Evolutionary conservation across 2,329 filamentous ascomycete species (phyloP).

Genomic region (Myriosclerotinia curreyana): DNA sequence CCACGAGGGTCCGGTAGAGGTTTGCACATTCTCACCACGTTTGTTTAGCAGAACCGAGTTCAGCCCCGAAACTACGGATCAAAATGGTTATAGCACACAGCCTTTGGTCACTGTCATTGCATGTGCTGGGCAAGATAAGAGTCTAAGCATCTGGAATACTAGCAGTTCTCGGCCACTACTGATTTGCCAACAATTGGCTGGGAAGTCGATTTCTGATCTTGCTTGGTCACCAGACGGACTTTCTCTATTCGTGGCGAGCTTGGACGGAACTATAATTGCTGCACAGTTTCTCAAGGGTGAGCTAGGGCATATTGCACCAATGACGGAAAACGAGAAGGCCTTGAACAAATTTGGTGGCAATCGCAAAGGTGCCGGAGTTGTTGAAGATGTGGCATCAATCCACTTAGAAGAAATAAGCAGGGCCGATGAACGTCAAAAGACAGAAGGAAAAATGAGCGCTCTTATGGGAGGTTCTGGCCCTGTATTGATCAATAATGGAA

Average conservation of each 20-base stretch:
- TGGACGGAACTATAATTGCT: slow-evolving; percentile 84
- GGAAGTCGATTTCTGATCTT: slow-evolving; percentile 90
- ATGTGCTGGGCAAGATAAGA: slow-evolving; percentile 95
- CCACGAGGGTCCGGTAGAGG: slow-evolving; percentile 94
- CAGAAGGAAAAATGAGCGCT: slow-evolving; percentile 96
- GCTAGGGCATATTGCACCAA: slow-evolving; percentile 79
- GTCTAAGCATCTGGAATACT: slow-evolving; percentile 95
- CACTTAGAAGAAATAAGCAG: slow-evolving; percentile 89
- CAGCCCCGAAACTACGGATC: slow-evolving; percentile 48
- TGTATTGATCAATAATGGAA: slow-evolving; percentile 36
- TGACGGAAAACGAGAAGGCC: slow-evolving; percentile 88
- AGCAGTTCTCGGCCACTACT: slow-evolving; percentile 89
- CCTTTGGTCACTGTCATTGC: slow-evolving; percentile 85
- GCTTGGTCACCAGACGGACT: slow-evolving; percentile 92
- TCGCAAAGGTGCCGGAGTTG: slow-evolving; percentile 81
- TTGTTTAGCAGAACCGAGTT: slow-evolving; percentile 73
- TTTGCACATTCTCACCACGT: slow-evolving; percentile 93
- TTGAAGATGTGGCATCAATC: slow-evolving; percentile 87
- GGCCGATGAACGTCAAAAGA: slow-evolving; percentile 81
- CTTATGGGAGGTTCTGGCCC: slow-evolving; percentile 79
- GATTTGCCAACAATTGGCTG: slow-evolving; percentile 81
- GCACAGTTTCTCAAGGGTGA: slow-evolving; percentile 83
- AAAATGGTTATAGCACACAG: slow-evolving; percentile 48
- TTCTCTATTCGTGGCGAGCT: slow-evolving; percentile 77
- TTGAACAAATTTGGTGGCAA: slow-evolving; percentile 90